These are phyloP conservation scores for Trametes cubensis DNA, from an alignment of 768 basidiomycete species.

Conservation along the genomic window DNA sequence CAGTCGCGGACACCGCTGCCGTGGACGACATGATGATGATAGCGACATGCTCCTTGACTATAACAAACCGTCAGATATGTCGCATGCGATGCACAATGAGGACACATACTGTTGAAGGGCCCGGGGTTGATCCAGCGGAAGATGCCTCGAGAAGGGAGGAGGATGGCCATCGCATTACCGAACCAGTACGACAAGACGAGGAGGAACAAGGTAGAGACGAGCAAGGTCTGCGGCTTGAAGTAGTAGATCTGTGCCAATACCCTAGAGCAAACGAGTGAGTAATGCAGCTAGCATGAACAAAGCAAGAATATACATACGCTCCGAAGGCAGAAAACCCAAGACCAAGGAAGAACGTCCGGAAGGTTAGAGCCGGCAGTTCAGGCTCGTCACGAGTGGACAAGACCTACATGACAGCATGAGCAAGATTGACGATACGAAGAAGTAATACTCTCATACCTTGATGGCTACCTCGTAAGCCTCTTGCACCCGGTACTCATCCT, in stretches of 20 bases:
- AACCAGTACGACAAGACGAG: constrained; percentile 56
- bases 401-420: constrained; percentile 30
- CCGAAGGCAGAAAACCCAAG: constrained; percentile 60
- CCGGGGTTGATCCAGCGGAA: constrained; percentile 42
- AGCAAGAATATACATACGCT: constrained; percentile 37
- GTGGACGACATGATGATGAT: constrained; percentile 42
- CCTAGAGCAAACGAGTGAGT: constrained; percentile 11
- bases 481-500: constrained; percentile 40
- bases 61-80: neutral
- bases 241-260: constrained; percentile 39
- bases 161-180: constrained; percentile 45
- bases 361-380: constrained; percentile 49
- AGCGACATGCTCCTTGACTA: constrained; percentile 41
- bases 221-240: constrained; percentile 52
- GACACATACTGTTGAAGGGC: constrained; percentile 39
- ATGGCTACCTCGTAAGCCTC: constrained; percentile 44
- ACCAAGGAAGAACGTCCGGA: constrained; percentile 59
- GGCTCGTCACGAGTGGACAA: constrained; percentile 42
- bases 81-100: constrained; percentile 3
- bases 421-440: neutral
- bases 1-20: constrained; percentile 37
- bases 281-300: neutral
- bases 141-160: constrained; percentile 34
- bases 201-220: constrained; percentile 52
- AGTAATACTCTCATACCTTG: constrained; percentile 33